Percentiles rank a stretch among this genome's conserved stretches.
phyloP scores from a whole-genome alignment of 75 land plant species.

The Pinus taeda region DNA sequence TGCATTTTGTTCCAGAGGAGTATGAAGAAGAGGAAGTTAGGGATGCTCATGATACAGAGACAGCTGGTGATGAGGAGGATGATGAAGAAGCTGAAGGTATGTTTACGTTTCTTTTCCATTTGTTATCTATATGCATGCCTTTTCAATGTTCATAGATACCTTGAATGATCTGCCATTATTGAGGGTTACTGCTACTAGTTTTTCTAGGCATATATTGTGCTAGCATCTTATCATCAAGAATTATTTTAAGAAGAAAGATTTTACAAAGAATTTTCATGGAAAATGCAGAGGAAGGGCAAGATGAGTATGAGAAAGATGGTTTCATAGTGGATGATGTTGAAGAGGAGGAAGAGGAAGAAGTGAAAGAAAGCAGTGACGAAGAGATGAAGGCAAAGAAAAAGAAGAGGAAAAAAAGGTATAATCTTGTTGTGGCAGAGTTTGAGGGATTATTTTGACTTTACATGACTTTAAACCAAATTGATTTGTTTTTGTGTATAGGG shows the following conservation, averaged over 20 bases:
- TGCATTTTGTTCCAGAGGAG: not conserved
- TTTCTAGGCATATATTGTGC: not conserved
- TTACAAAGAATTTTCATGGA: not conserved
- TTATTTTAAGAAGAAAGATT: not conserved
- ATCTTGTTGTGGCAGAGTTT: not conserved
- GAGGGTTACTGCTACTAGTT: not conserved
- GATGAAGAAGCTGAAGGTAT: not conserved
- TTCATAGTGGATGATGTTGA: conserved; percentile 96
- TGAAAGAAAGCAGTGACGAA: conserved; percentile 41
- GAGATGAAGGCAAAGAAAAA: conserved; percentile 71
- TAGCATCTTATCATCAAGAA: not conserved
- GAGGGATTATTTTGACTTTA: not conserved
- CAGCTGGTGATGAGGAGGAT: conserved; percentile 1
- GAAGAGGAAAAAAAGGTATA: conserved; percentile 82
- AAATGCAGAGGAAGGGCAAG: conserved; percentile 77
- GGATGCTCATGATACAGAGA: conserved; percentile 7
- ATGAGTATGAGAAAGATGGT: conserved; percentile 96
- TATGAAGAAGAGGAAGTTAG: not conserved
- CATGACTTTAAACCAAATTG: not conserved
- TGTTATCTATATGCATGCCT: no score
- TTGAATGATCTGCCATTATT: not conserved
- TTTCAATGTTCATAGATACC: not conserved
- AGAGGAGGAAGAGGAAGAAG: conserved; percentile 76
- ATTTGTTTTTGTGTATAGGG: conserved; percentile 32
- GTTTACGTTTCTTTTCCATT: not conserved